phyloP scores from a whole-genome alignment of 257 asterid species.

The Solanum infundibuliforme region DNA sequence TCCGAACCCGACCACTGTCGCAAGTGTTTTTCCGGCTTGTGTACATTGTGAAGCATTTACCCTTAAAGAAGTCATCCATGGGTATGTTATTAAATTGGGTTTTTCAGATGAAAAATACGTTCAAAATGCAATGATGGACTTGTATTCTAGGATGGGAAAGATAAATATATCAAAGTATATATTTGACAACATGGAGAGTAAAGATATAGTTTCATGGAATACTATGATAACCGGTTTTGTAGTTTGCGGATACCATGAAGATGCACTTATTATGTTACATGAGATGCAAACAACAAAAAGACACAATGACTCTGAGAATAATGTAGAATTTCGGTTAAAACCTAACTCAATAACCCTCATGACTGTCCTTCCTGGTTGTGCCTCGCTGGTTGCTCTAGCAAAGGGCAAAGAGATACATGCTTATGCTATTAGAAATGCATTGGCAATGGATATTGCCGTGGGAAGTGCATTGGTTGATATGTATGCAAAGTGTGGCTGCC shows the following conservation, averaged over 20 bases:
- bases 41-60: conserved; percentile 57
- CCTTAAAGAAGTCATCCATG: conserved; percentile 66
- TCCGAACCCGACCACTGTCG: conserved; percentile 69
- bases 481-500: conserved; percentile 88
- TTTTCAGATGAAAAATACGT: conserved; percentile 49
- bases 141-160: conserved; percentile 68
- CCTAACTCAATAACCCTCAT: conserved; percentile 81
- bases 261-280: conserved; percentile 42
- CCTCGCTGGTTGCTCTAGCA: conserved; percentile 53
- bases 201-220: conserved; percentile 76
- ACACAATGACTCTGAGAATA: conserved; percentile 1
- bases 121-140: conserved; percentile 80
- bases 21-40: conserved; percentile 85
- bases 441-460: conserved; percentile 54
- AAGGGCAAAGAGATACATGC: conserved; percentile 82
- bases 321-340: conserved; percentile 11
- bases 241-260: conserved; percentile 65
- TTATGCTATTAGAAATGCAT: conserved; percentile 44
- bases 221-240: conserved; percentile 77
- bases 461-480: conserved; percentile 87
- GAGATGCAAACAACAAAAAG: conserved; percentile 37
- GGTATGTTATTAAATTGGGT: conserved; percentile 67
- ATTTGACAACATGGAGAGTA: conserved; percentile 53
- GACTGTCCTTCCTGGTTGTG: conserved; percentile 80
- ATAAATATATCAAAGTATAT: conserved; percentile 37